Percentiles rank a stretch among this genome's conserved stretches.
Evolutionary conservation across 2,329 filamentous ascomycete genomes (phyloP).

Genomic region (Xylariaceae sp.): DNA sequence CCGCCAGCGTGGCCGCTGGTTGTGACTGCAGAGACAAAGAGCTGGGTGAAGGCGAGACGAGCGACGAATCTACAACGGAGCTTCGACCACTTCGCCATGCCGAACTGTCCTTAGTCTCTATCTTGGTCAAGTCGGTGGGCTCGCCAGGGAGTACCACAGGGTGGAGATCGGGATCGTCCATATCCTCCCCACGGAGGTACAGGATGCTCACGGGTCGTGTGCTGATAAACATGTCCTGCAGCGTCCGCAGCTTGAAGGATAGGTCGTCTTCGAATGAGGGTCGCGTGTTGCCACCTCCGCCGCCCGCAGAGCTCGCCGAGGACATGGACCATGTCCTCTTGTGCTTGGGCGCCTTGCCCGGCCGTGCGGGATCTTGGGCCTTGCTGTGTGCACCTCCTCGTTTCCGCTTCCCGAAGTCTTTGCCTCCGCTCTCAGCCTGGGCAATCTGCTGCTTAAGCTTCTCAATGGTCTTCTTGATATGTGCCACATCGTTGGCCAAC

Average conservation of each 20-base stretch:
- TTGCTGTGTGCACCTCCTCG: slow-evolving; percentile 40
- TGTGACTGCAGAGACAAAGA: slow-evolving; percentile 56
- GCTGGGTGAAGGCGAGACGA: slow-evolving; percentile 61
- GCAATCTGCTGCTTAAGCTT: slow-evolving; percentile 91
- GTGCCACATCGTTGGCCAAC: slow-evolving; percentile 85
- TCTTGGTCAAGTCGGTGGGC: slow-evolving; percentile 50
- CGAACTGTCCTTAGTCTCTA: slow-evolving; percentile 39
- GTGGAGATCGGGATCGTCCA: slow-evolving; percentile 72
- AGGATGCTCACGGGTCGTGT: slow-evolving; percentile 71
- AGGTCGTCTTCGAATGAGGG: slow-evolving; percentile 65
- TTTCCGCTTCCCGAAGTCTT: slow-evolving; percentile 60
- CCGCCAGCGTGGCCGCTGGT: slow-evolving; percentile 38
- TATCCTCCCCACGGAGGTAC: slow-evolving; percentile 67
- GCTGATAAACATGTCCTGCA: slow-evolving; percentile 86
- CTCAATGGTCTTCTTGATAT: slow-evolving; percentile 94
- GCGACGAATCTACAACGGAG: slow-evolving; percentile 52
- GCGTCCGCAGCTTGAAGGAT: slow-evolving; percentile 66
- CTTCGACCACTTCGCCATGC: slow-evolving; percentile 49
- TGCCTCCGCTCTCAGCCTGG: slow-evolving; percentile 62
- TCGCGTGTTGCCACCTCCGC: slow-evolving; percentile 34
- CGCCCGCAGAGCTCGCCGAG: slow-evolving; percentile 57
- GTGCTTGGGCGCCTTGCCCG: slow-evolving; percentile 82
- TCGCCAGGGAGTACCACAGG: slow-evolving; percentile 69
- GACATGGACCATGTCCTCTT: slow-evolving; percentile 95
- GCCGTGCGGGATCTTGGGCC: slow-evolving; percentile 45